These are phyloP conservation scores for Penicillium maclennaniae DNA, from an alignment of 495 filamentous ascomycete species.

Conservation along the genomic window DNA sequence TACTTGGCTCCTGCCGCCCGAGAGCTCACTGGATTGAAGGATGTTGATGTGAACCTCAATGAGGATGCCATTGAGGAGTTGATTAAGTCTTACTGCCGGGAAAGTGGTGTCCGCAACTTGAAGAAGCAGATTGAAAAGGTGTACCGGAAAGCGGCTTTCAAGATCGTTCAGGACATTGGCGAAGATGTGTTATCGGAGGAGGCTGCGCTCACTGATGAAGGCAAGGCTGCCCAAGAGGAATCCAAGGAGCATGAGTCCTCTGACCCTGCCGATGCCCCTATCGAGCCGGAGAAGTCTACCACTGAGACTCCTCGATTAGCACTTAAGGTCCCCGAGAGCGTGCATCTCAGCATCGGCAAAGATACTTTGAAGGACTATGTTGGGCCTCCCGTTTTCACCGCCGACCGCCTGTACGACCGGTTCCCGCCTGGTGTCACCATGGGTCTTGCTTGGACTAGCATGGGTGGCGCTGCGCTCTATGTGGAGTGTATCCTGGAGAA, in stretches of 20 bases:
- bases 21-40: slow-evolving; percentile 84
- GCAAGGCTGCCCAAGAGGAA: slow-evolving; percentile 75
- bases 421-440: slow-evolving; percentile 97
- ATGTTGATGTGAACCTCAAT: slow-evolving; percentile 79
- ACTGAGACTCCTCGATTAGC: slow-evolving; percentile 72
- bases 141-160: slow-evolving; percentile 93
- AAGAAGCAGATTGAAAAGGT: slow-evolving; percentile 99
- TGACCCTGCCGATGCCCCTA: slow-evolving; percentile 54
- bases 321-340: slow-evolving; percentile 80
- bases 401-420: slow-evolving; percentile 90
- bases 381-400: slow-evolving; percentile 90
- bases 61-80: slow-evolving; percentile 88
- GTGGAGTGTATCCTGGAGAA: slow-evolving; percentile 94
- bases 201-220: slow-evolving; percentile 81
- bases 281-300: slow-evolving; percentile 63
- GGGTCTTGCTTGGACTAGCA: slow-evolving; percentile 97
- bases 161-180: slow-evolving; percentile 93
- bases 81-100: slow-evolving; percentile 97
- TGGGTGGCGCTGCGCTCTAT: slow-evolving; percentile 95
- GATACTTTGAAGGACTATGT: slow-evolving; percentile 97
- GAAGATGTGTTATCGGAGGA: slow-evolving; percentile 80
- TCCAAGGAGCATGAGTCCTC: slow-evolving; percentile 57
- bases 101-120: slow-evolving; percentile 93
- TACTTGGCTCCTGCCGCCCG: slow-evolving; percentile 91
- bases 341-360: slow-evolving; percentile 83